Percentiles rank a stretch among this genome's conserved stretches.
These are phyloP conservation scores for Papilionanthe hybrid DNA, from an alignment of 116 monocot genomes.

Conservation along the genomic window DNA sequence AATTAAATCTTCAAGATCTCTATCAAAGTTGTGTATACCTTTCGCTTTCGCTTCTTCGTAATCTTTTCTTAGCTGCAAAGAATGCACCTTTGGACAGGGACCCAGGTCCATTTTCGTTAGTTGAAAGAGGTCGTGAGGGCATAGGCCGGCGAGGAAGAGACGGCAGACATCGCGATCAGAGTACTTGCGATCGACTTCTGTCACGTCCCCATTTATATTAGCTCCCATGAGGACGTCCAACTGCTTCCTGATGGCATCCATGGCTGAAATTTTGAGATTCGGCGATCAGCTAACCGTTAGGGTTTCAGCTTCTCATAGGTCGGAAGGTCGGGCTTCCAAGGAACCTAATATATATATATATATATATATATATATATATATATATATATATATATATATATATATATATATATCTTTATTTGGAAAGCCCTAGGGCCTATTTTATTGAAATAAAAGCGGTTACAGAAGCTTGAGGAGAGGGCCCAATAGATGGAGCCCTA, in stretches of 20 bases:
- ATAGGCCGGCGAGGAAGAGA: slow-evolving; percentile 33
- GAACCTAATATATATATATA: no score
- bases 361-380: no score
- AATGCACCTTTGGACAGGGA: slow-evolving; percentile 90
- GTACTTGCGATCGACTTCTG: slow-evolving; percentile 34
- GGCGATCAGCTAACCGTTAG: background rate
- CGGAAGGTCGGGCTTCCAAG: no score
- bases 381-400: no score
- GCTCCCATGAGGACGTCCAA: slow-evolving; percentile 26
- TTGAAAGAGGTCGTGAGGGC: slow-evolving; percentile 63
- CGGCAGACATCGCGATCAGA: slow-evolving; percentile 64
- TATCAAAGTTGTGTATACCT: slow-evolving; percentile 73
- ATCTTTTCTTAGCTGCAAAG: slow-evolving; percentile 83
- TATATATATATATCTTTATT: no score
- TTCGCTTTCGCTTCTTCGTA: slow-evolving; percentile 83
- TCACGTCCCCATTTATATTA: slow-evolving; percentile 23
- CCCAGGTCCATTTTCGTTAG: slow-evolving; percentile 94
- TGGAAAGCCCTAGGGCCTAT: no score
- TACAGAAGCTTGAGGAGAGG: no score
- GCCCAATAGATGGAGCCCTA: no score
- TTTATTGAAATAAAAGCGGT: no score
- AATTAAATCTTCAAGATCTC: slow-evolving; percentile 92
- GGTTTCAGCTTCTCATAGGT: background rate
- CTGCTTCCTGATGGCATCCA: slow-evolving; percentile 38
- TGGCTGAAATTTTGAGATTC: background rate